Base-by-base conservation (phyloP, 768 basidiomycete genomes). In the Cystofilobasidium ferigula region DNA sequence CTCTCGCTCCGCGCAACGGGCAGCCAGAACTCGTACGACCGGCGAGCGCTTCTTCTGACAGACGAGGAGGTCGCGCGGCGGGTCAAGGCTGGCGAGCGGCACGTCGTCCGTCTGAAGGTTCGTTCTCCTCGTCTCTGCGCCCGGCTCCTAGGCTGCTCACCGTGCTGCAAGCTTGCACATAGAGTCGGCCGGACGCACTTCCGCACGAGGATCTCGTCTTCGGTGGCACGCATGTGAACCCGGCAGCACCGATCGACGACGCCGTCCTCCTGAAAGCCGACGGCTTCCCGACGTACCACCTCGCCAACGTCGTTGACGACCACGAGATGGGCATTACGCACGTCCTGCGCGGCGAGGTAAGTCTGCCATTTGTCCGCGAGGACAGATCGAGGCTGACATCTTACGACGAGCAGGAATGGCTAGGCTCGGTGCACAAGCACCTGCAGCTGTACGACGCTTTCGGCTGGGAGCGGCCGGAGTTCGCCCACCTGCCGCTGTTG, bases 291-390 rank as follows among this genome's bases (percentile, higher is more conserved):
- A 98, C 94, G 0, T 99, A 99, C 73, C 95, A 98, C 70, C 82
- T 99, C 6, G 94, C 95, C 0, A 92, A 86, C 26, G 89, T 98
- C 0, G 89, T 94, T 0, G 95, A 99, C 70, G 95, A 99, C 76
- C 84, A 91, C 71, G 84, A 86, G 71, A 99, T 99, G 95, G 86
- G 85, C 0, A 89, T 99, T 28, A 89, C 91, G 0, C 95, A 98
- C 76, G 93, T 98, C 6, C 77, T 98, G 1, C 84, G 95, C 32
- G 95, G 95, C 58, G 93, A 97, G 82, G 92, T 86, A 64, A 34
- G 80, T 69, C 24, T 51, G 8, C 38, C 7, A 10, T 26, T 40
- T 57, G 43, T 2, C 32, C 16, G 12, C 12, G 10, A 35, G 6
- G 24, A 38, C 20, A 10, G 13, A 42, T 10, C n/a, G 26, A 20